Evolutionary conservation across 192 early-diverging fungal species (phyloP).

Genomic region (Podochytrium sp.): DNA sequence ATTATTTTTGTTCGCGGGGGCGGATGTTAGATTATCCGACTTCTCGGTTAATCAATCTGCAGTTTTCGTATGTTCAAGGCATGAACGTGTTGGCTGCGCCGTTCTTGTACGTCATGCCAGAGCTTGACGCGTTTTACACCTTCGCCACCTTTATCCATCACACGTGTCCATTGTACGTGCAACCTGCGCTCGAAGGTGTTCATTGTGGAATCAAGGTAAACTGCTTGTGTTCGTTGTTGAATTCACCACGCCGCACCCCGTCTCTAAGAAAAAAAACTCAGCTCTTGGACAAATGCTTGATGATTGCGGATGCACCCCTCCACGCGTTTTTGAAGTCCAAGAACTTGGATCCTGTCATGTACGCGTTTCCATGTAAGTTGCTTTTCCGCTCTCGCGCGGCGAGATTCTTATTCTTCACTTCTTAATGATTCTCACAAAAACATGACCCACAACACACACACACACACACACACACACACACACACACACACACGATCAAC

Average conservation of each 20-base stretch:
- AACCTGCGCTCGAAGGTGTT: conserved; percentile 84
- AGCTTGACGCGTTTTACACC: conserved; percentile 87
- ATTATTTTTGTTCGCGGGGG: background rate
- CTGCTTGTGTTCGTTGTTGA: conserved; percentile 23
- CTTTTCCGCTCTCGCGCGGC: too few relatives aligned
- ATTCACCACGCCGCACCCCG: background rate
- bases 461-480: too few relatives aligned
- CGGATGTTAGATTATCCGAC: conserved; percentile 50
- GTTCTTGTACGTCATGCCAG: conserved; percentile 89
- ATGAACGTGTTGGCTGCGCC: conserved; percentile 95
- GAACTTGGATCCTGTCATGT: conserved; percentile 75
- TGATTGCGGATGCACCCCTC: conserved; percentile 72
- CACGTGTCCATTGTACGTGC: conserved; percentile 92
- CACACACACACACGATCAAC: too few relatives aligned
- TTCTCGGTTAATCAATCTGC: conserved; percentile 52
- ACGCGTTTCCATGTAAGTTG: conserved; percentile 85
- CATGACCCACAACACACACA: background rate
- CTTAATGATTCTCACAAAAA: too few relatives aligned
- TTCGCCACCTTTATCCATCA: conserved; percentile 87
- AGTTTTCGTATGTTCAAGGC: conserved; percentile 87
- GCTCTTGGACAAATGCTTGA: conserved; percentile 83
- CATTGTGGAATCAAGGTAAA: conserved; percentile 85
- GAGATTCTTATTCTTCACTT: background rate
- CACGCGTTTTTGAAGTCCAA: conserved; percentile 74
- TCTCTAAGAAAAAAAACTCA: conserved; percentile 30